Evolutionary conservation across 345 rosid species (phyloP).

Genomic region (Bruguiera sexangula): DNA sequence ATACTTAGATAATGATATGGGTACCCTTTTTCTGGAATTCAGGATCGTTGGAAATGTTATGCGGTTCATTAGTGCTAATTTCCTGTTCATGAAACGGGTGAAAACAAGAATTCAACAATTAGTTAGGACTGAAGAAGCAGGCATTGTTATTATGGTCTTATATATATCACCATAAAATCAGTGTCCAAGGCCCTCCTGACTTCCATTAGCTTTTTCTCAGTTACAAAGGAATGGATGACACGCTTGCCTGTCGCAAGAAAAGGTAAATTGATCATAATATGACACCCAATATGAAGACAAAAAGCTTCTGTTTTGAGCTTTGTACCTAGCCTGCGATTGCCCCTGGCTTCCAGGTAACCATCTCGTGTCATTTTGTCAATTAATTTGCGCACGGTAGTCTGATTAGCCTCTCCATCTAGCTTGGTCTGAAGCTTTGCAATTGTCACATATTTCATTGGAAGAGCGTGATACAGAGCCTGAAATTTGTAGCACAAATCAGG

Average conservation of each 20-base stretch:
- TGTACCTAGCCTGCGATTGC: conserved; percentile 79
- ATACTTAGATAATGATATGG: not conserved
- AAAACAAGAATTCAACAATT: not conserved
- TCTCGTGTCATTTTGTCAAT: conserved; percentile 69
- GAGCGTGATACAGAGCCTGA: conserved; percentile 81
- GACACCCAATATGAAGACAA: not conserved
- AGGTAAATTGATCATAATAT: conserved; percentile 7
- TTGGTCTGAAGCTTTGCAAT: conserved; percentile 64
- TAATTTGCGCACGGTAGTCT: conserved; percentile 55
- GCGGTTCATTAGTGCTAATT: conserved; percentile 38
- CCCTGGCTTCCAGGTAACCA: conserved; percentile 73
- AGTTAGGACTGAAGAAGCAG: not conserved
- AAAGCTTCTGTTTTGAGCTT: conserved; percentile 9
- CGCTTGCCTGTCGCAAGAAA: conserved; percentile 64
- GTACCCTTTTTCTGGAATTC: conserved; percentile 36
- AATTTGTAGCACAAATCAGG: conserved; percentile 15
- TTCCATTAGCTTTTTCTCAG: conserved; percentile 73
- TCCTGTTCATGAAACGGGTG: conserved; percentile 43
- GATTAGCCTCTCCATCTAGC: conserved; percentile 77
- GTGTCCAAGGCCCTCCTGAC: conserved; percentile 54
- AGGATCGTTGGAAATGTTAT: conserved; percentile 20
- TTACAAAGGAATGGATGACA: conserved; percentile 59
- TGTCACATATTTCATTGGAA: conserved; percentile 74
- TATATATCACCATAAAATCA: conserved; percentile 51
- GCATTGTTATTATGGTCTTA: not conserved